Evolutionary conservation across 306 rosid species (phyloP), one percentile per base, ranked within the genome.

Genomic region (Corylus americana): DNA sequence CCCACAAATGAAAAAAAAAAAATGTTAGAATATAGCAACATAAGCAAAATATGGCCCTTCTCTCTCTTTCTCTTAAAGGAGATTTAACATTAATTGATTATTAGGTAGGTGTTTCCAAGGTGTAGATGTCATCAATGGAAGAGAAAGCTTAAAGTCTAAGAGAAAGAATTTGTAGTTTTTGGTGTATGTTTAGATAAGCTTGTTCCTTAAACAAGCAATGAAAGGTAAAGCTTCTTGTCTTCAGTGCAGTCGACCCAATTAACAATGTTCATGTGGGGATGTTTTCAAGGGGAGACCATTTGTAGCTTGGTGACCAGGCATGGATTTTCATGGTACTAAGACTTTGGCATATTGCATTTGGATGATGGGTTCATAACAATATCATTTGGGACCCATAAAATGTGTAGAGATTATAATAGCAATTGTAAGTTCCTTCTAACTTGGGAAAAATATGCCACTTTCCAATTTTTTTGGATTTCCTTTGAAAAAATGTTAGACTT

Each of bases 141-240:
- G 39, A 59, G 13, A 70, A 29, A 51, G 53, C 54, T 59, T 22
- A 9, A 48, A 59, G 4, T 25, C 37, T 12, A 22, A 7, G 9
- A 35, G 11, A 35, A 12, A 59, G 22, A 75, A 67, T 70, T 70
- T 12, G 44, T 44, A 59, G 80, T 29, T 31, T 35, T 48, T 71
- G 58, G 50, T 48, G 57, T 54, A 3, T 27, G 55, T 12, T 71
- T 70, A 39, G 80, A 61, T 81, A 62, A 71, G 81, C 61, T 63
- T 71, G 58, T 44, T 69, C 29, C 13, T 55, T 77, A 11, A 55
- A 57, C 50, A 77, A 42, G 16, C 17, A 18, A 44, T 55, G 75
- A 82, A 82, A 78, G 64, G 17, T 42, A 44, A 44, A 55, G 74
- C 22, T 57, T 77, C 48, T 74, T 66, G 71, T 78, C 79, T 48